Base-by-base conservation (phyloP, 257 asterid genomes). In the Oldenlandia corymbosa region DNA sequence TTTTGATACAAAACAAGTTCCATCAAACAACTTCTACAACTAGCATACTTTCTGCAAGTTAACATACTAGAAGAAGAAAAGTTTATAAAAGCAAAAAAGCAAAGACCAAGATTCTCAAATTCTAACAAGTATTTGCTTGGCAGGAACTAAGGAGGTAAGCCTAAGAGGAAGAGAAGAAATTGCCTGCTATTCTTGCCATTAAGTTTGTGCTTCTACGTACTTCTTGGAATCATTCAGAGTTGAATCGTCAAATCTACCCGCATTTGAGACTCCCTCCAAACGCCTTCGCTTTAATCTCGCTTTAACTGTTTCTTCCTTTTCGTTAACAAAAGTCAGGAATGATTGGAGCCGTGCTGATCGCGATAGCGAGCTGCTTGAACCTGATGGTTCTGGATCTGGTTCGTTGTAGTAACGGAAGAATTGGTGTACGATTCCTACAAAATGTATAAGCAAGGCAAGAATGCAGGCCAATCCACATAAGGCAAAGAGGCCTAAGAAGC, bases 401-500 rank as follows among this genome's bases (percentile, higher is more conserved):
- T 51, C 74, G 53, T 60, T 74, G 85, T 77, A 87, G 65, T 81
- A 57, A 31, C 45, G 71, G 4, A 76, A 16, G 78, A 81, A 71
- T 64, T 76, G 74, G 51, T 81, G 66, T 58, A 81, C 17, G 36
- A 80, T 20, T n/a, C n/a, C n/a, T n/a, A n/a, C n/a, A n/a, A n/a
- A n/a, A n/a, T n/a, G n/a, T n/a, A n/a, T n/a, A n/a, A n/a, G n/a
- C 21, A 88, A 73, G 30, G 86, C 72, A 7, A 81, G 26, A 66
- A 72, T 42, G 77, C 87, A 76, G 1, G 73, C 73, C 26, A 78
- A 53, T 34, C 86, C 91, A 45, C 83, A 76, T 46, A 83, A 56
- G 55, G 85, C 75, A 77, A 85, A 85, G 27, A 88, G 84, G 17
- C 95, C 91, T 85, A 80, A 73, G 61, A 88, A 88, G 75, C 91